phyloP scores from a whole-genome alignment of 805 yeast species.

The Naumovozyma baii region DNA sequence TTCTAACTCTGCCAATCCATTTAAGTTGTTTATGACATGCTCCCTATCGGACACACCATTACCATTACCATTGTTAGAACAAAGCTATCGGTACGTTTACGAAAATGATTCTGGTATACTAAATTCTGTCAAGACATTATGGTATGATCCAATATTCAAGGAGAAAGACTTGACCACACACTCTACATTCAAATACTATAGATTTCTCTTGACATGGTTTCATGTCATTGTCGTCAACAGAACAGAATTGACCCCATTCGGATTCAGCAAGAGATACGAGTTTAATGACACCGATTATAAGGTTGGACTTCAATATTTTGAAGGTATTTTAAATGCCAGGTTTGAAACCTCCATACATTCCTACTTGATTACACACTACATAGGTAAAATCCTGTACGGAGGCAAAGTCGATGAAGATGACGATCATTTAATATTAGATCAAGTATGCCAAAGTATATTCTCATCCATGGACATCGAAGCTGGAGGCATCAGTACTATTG shows the following conservation, averaged over 20 bases:
- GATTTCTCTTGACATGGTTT: slow-evolving; percentile 56
- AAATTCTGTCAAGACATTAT: slow-evolving; percentile 12
- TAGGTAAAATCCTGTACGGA: slow-evolving; percentile 19
- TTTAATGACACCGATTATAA: slow-evolving; percentile 65
- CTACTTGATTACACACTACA: slow-evolving; percentile 2
- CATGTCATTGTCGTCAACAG: slow-evolving; percentile 57
- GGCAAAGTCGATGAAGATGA: slow-evolving; percentile 42
- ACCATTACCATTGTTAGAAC: slow-evolving; percentile 42
- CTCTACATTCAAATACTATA: slow-evolving; percentile 29
- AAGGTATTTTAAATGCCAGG: slow-evolving; percentile 9
- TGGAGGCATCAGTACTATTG: neutral
- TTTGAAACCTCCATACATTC: neutral
- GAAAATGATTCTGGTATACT: slow-evolving; percentile 51
- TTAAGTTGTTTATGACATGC: slow-evolving; percentile 61
- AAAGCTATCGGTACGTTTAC: slow-evolving; percentile 43
- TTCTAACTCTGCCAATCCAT: slow-evolving; percentile 13
- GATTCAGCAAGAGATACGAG: slow-evolving; percentile 54
- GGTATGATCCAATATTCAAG: slow-evolving; percentile 25
- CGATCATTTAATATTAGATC: slow-evolving; percentile 31
- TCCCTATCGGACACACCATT: slow-evolving; percentile 42
- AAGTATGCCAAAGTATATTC: slow-evolving; percentile 7
- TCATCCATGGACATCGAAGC: too few species aligned
- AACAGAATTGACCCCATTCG: slow-evolving; percentile 49
- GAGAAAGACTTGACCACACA: slow-evolving; percentile 26
- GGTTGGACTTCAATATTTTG: slow-evolving; percentile 39